Conservation (phyloP, 352 stramenopile genomes). For the Blastocystis sp. region DNA sequence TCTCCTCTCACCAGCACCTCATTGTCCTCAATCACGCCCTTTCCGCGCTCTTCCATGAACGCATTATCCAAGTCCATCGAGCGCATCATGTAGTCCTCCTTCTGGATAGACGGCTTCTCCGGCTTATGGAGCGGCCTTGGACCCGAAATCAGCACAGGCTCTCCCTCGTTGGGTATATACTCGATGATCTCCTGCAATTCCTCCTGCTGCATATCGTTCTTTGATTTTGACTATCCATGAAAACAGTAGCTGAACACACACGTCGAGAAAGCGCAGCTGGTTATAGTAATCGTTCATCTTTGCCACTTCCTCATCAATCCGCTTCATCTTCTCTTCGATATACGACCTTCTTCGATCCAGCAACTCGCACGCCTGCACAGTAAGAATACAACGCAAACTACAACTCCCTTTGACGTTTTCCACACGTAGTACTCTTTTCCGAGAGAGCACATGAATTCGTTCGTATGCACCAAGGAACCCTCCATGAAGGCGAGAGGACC, state of each 20-base stretch:
- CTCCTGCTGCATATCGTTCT: neutral
- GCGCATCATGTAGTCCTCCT: neutral
- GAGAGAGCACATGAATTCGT: constrained; percentile 65
- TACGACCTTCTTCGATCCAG: constrained; percentile 53
- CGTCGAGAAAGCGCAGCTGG: constrained; percentile 44
- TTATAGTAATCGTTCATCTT: constrained; percentile 47
- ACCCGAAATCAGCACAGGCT: constrained; percentile 33
- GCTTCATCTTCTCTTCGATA: constrained; percentile 63
- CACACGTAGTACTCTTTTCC: constrained; percentile 69
- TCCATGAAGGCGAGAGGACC: constrained; percentile 63
- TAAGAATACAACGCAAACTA: neutral
- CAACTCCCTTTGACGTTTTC: constrained; percentile 59
- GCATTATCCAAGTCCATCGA: constrained; percentile 32
- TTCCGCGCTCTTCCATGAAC: constrained; percentile 44
- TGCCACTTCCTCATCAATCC: constrained; percentile 19
- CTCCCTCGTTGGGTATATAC: constrained; percentile 40
- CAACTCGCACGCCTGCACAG: constrained; percentile 15
- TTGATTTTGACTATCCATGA: constrained; percentile 13
- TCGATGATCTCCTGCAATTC: constrained; percentile 71
- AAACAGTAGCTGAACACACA: neutral
- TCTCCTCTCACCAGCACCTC: constrained; percentile 56
- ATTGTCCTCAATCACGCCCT: constrained; percentile 69
- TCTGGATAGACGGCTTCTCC: neutral
- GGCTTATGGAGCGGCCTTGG: neutral
- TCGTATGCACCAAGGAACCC: constrained; percentile 51